phyloP scores from a whole-genome alignment of 163 green algal genomes.

The Scenedesmus sp. region DNA sequence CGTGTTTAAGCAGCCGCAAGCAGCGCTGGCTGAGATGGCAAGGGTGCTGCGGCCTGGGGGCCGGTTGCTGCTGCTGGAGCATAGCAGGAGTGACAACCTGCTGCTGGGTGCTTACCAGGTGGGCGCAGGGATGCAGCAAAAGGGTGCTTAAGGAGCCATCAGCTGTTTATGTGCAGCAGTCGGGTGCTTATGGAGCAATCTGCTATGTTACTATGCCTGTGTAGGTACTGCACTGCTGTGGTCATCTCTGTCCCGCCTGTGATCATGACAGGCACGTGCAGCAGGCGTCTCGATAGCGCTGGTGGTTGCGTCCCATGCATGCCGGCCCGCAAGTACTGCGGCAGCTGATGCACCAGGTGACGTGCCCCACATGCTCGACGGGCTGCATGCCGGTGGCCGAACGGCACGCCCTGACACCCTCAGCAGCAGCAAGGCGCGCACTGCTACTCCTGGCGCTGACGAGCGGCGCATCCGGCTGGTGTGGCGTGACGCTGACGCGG shows the following conservation, averaged over 20 bases:
- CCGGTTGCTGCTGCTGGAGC: slow-evolving; percentile 85
- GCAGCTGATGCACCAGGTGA: neutral
- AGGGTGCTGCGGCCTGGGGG: slow-evolving; percentile 77
- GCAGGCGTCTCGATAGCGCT: too few relatives aligned
- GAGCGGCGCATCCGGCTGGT: too few relatives aligned
- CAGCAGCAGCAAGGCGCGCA: neutral
- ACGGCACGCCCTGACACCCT: neutral
- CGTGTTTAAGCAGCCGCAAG: slow-evolving; percentile 77
- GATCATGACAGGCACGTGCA: too few relatives aligned
- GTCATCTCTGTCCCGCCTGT: too few relatives aligned
- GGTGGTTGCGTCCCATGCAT: too few relatives aligned
- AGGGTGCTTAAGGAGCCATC: neutral
- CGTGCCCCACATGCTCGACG: too few relatives aligned
- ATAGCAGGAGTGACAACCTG: slow-evolving; percentile 74
- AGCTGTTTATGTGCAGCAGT: too few relatives aligned
- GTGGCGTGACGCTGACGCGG: neutral
- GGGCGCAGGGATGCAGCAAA: neutral
- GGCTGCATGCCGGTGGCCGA: too few relatives aligned
- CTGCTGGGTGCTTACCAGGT: slow-evolving; percentile 85
- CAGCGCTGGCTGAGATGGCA: slow-evolving; percentile 78
- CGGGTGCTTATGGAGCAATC: neutral
- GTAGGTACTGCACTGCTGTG: neutral
- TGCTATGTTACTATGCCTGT: neutral
- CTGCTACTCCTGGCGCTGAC: too few relatives aligned
- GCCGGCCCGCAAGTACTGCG: neutral